A percentile compares a stretch with the other conserved stretches of the same genome.
Evolutionary conservation across 139 green algal species (phyloP).

Genomic region (Chlamydomonas applanata): DNA sequence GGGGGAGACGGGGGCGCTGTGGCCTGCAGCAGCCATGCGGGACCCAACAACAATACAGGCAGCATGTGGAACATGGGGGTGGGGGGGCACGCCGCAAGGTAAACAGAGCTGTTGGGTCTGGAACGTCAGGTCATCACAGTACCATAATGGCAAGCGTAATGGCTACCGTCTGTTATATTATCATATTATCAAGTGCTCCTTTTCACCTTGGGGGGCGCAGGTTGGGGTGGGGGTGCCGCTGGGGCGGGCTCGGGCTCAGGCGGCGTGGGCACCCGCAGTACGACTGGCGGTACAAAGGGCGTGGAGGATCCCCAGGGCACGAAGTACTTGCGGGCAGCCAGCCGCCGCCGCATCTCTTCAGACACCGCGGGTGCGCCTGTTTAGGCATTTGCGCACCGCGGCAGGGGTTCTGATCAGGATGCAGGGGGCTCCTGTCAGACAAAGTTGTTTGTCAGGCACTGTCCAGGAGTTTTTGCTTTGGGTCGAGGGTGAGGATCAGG

Average conservation of each 20-base stretch:
- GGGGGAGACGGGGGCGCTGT: no score
- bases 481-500: no score
- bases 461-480: no score
- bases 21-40: no score
- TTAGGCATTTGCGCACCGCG: slow-evolving; percentile 3
- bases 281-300: slow-evolving; percentile 34
- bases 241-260: neutral
- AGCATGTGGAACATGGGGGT: no score
- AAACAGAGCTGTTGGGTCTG: no score
- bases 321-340: slow-evolving; percentile 63
- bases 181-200: no score
- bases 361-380: neutral
- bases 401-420: slow-evolving; percentile 10
- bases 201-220: neutral
- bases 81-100: no score
- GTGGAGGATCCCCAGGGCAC: slow-evolving; percentile 78
- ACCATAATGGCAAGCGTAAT: no score
- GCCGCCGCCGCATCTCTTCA: slow-evolving; percentile 63
- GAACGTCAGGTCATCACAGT: no score
- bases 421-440: neutral
- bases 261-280: neutral
- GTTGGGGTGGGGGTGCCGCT: neutral
- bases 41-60: no score
- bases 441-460: neutral
- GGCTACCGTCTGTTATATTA: no score